Evolutionary conservation across 2,329 filamentous ascomycete genomes (phyloP).

Genomic region (Stemphylium beticola): DNA sequence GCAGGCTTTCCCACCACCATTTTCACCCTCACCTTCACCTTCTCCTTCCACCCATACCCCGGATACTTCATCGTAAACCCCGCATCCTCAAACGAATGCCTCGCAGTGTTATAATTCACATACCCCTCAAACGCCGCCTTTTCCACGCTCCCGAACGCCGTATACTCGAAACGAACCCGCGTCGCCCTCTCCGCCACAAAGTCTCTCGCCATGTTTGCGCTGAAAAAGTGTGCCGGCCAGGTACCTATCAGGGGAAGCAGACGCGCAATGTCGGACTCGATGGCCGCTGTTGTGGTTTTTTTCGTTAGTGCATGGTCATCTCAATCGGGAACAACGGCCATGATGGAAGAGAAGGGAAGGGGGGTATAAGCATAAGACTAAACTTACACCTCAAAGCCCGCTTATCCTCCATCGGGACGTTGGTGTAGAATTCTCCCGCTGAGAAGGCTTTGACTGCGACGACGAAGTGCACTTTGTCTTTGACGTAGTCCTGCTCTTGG

Average conservation of each 20-base stretch:
- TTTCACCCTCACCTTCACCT: not conserved
- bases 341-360: too few relatives aligned
- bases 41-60: not conserved
- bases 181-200: too few relatives aligned
- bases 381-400: not conserved
- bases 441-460: conserved; percentile 16
- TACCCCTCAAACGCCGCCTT: not conserved
- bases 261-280: not conserved
- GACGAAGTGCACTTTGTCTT: conserved; percentile 9
- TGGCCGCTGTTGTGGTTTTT: not conserved
- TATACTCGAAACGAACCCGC: not conserved
- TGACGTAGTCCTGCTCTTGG: not conserved
- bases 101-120: conserved; percentile 1
- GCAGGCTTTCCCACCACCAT: not conserved
- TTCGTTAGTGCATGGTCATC: not conserved
- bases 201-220: too few relatives aligned
- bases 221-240: too few relatives aligned
- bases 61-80: conserved; percentile 3
- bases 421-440: conserved; percentile 15
- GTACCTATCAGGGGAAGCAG: too few relatives aligned
- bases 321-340: too few relatives aligned
- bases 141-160: conserved; percentile 5
- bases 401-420: conserved; percentile 2
- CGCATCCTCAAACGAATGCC: conserved; percentile 5
- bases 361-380: not conserved